Evolutionary conservation across 345 rosid species (phyloP), one percentile per base, ranked within the genome.

Genomic region (Adansonia digitata): DNA sequence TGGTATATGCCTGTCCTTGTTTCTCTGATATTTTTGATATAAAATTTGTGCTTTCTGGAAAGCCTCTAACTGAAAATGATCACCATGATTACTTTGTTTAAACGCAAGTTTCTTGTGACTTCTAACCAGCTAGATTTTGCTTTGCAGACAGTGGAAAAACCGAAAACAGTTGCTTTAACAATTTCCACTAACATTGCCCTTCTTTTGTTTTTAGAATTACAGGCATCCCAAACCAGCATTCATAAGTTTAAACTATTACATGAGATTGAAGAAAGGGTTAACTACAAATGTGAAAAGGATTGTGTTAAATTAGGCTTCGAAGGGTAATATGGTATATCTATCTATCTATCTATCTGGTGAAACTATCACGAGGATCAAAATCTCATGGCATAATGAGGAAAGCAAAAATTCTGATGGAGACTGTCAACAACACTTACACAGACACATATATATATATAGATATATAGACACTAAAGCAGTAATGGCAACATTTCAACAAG

Each of bases 81-180:
- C 61, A 20, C 29, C 4, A 15, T 55, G 82, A 40, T 86, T 74
- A 51, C 91, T 88, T 92, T 51, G 84, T 84, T 90, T 90, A 78
- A 81, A 89, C 86, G 87, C 80, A 85, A 90, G 86, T 92, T 71
- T 81, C 88, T 65, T 48, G 45, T 43, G 69, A 74, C 81, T 56
- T 52, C 68, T 60, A 64, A 75, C 80, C 77, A 68, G 77, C 77
- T 53, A 42, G 43, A 46, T 34, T 67, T 84, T 81, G 86, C 89
- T 85, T 85, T 51, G 76, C 70, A 75, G 81, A 51, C 73, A 86
- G 81, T 77, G 77, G 39, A 74, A 61, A 51, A 14, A 59, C 40
- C n/a, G n/a, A 46, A 40, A 46, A 20, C 61, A 22, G n/a, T n/a
- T n/a, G n/a, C n/a, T n/a, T n/a, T n/a, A n/a, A 5, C 10, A 35